Evolutionary conservation across 1,284 basidiomycete species (phyloP).

Genomic region (Ganoderma lingzhi): DNA sequence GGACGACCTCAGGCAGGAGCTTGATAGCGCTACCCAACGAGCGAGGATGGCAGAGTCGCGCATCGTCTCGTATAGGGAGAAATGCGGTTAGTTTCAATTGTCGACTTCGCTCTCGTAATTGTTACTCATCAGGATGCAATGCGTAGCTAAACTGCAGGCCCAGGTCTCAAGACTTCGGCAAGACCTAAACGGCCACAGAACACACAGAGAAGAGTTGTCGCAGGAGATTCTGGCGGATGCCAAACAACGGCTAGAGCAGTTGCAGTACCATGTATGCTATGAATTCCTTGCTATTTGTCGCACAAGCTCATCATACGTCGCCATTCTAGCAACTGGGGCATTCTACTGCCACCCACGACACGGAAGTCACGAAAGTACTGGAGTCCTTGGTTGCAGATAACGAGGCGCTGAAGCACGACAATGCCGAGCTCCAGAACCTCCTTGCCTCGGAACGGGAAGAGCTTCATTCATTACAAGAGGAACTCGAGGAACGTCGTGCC

Average conservation of each 20-base stretch:
- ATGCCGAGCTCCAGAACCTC: constrained; percentile 78
- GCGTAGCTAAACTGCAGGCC: constrained; percentile 73
- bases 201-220: constrained; percentile 76
- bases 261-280: constrained; percentile 62
- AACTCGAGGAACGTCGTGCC: constrained; percentile 76
- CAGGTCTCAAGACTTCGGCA: constrained; percentile 73
- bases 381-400: constrained; percentile 87
- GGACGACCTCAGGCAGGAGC: constrained; percentile 88
- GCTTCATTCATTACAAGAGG: constrained; percentile 70
- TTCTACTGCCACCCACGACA: constrained; percentile 53
- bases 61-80: constrained; percentile 67
- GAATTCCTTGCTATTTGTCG: background rate
- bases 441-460: constrained; percentile 84
- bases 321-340: constrained; percentile 51
- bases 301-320: background rate
- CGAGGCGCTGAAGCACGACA: constrained; percentile 82
- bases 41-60: constrained; percentile 77
- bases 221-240: constrained; percentile 79
- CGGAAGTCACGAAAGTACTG: constrained; percentile 73
- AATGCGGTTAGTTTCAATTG: constrained; percentile 49
- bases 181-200: constrained; percentile 69
- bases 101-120: background rate
- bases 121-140: constrained; percentile 2
- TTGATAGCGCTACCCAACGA: constrained; percentile 76
- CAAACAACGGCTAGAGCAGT: constrained; percentile 66